Evolutionary conservation across 345 rosid species (phyloP), one percentile per base, ranked within the genome.

Genomic region (Schrenkiella parvula): DNA sequence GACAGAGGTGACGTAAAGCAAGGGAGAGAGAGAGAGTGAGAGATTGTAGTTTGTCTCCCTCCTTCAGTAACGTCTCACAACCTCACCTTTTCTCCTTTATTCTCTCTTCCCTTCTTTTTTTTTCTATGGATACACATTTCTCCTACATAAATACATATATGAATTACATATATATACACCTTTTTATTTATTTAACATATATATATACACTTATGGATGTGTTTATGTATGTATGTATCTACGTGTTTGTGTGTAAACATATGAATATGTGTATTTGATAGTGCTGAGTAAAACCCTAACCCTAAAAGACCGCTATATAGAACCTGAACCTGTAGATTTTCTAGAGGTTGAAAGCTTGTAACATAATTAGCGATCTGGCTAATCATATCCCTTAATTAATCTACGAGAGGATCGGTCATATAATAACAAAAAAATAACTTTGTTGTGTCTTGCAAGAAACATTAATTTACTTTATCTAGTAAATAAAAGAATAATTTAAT

Each of bases 1-100:
- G 75, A 76, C 66, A 64, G 80, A 76, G 71, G 71, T 76, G 80
- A 76, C 80, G 80, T 76, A 76, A 76, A 76, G 80, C 74, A n/a
- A 47, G 55, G 62, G 41, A 29, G 51, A 25, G 57, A 76, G 80
- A 70, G 64, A 29, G 75, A 26, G 79, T 37, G 68, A 67, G 68
- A 75, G 75, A 69, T 68, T 69, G 71, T 76, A 47, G 66, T 70
- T 70, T 76, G 71, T 70, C 76, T 76, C 67, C 71, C 80, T 64
- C n/a, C 75, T 55, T 64, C 75, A 75, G 6, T 75, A 75, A 62
- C 79, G 79, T 75, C 79, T 75, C 70, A 42, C 70, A 44, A 61
- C 79, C 70, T 75, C 66, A 69, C 64, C 79, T 75, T 75, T 75
- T 47, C 71, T 64, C 28, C 80, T 70, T 70, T 76, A 70, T 63